Evolutionary conservation across 441 rosid species (phyloP).

Genomic region (Aleurites moluccanus): DNA sequence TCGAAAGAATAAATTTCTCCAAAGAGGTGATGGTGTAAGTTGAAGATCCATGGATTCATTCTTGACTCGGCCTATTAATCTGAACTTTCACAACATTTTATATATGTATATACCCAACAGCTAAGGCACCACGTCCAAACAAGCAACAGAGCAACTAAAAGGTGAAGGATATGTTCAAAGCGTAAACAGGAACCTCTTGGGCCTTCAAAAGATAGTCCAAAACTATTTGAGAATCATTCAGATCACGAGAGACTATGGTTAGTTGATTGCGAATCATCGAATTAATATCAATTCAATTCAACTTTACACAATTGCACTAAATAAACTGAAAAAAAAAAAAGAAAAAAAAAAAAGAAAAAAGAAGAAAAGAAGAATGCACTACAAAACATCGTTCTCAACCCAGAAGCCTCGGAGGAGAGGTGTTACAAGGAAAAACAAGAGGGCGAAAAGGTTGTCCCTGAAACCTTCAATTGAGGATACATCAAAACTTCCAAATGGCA

Average conservation of each 20-base stretch:
- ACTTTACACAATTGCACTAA: not conserved
- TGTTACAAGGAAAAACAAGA: not conserved
- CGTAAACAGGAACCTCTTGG: too few species aligned
- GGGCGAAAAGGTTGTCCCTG: not conserved
- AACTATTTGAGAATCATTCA: not conserved
- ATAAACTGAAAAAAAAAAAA: not conserved
- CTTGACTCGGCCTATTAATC: too few species aligned
- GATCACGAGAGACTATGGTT: too few species aligned
- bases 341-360: too few species aligned
- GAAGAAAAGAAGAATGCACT: not conserved
- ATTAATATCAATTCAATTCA: not conserved
- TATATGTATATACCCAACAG: too few species aligned
- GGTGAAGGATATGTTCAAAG: too few species aligned
- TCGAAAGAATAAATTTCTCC: too few species aligned
- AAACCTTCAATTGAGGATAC: conserved; percentile 7
- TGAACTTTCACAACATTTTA: too few species aligned
- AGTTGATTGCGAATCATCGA: not conserved
- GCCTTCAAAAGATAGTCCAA: too few species aligned
- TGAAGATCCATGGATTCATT: not conserved
- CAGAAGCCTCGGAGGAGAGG: too few species aligned
- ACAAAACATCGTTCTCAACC: not conserved
- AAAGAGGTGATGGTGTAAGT: not conserved
- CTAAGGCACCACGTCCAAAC: too few species aligned
- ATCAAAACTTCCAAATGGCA: not conserved
- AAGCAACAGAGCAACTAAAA: too few species aligned